Base-by-base conservation (phyloP, 176 grass and related monocot species). In the Olyra latifolia region DNA sequence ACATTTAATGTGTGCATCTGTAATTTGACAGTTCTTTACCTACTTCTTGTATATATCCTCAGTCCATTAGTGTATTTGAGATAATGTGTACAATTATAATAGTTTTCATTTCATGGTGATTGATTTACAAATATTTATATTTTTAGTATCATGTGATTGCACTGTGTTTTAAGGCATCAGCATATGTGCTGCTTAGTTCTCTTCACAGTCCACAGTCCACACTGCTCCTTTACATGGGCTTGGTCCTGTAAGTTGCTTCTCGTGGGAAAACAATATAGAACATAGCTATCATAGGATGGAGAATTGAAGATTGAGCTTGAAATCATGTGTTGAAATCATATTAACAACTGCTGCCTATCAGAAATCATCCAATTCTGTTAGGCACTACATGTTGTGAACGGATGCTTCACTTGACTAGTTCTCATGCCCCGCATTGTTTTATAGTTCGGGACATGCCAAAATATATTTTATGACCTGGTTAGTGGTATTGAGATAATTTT, bases 31-130 rank as follows among this genome's bases (percentile, higher is more conserved):
- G 40, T 35, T 42, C 9, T 58, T 58, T 9, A 27, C 10, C 23
- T 58, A 39, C 76, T 39, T 64, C 75, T 50, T 39, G 47, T 39
- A 22, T 38, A 66, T 39, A 78, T 38, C 22, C 7, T 49, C 43
- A 7, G 23, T 9, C 54, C 72, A 59, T 60, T 75, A 75, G 39
- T 8, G 16, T 79, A 40, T 11, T 17, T 48, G 67, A 80, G 23
- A 55, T 28, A 68, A 43, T 22, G 29, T n/a, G 53, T 43, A 56
- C 66, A 71, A 48, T 20, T 81, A 81, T 13, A 72, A 61, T 82
- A 42, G 25, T 39, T 49, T 52, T 72, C 29, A 29, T 63, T 62
- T 62, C 54, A 54, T 39, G 48, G 8, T 35, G 27, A 72, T 73
- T 55, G 4, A 11, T 58, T 57, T 11, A 58, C 23, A 58, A 25